phyloP scores from a whole-genome alignment of 129 eudicot genomes.

The Lonicera japonica region DNA sequence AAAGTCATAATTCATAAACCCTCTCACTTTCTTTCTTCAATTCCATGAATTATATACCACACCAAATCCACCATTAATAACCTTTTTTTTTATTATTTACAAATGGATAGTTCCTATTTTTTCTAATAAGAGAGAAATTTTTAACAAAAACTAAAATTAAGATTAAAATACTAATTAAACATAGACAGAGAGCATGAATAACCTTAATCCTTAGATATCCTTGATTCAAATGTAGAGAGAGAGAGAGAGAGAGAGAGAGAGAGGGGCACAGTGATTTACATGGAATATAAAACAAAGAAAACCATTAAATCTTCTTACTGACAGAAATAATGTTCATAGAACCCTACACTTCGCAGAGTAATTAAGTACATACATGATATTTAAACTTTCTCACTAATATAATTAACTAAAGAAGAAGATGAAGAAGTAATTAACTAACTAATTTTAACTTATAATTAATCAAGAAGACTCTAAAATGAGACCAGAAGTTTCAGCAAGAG shows the following conservation, averaged over 20 bases:
- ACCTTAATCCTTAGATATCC: not conserved
- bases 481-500: slow-evolving; percentile 49
- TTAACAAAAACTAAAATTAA: not conserved
- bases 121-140: not conserved
- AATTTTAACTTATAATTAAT: slow-evolving; percentile 5
- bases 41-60: slow-evolving; percentile 3
- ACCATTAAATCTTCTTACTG: not conserved
- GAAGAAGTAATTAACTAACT: not conserved
- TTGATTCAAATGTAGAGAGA: not conserved
- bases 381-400: not conserved
- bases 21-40: slow-evolving; percentile 2
- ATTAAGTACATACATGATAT: not conserved
- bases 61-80: slow-evolving; percentile 25
- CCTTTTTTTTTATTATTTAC: not conserved
- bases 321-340: not conserved
- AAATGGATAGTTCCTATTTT: not conserved
- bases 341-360: not conserved
- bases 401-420: not conserved
- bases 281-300: slow-evolving; percentile 4
- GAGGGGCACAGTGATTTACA: not conserved
- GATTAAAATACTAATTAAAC: too few relatives aligned
- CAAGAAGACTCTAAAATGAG: slow-evolving; percentile 77
- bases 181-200: not conserved
- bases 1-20: too few relatives aligned
- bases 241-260: not conserved